phyloP scores from a whole-genome alignment of 345 rosid species.

The Brassica napus region DNA sequence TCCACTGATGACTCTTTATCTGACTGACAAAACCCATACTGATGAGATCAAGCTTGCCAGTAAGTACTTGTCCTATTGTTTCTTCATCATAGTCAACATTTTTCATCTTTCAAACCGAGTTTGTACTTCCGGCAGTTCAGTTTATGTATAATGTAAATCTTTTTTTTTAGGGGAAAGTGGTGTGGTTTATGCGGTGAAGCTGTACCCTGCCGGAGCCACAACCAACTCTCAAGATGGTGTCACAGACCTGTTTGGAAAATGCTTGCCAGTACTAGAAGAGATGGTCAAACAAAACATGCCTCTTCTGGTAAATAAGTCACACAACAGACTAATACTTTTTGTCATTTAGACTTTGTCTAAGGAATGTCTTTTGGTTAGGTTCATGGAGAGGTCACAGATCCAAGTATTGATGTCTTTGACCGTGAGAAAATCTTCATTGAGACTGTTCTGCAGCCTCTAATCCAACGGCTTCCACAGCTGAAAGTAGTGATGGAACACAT shows the following conservation, averaged over 20 bases:
- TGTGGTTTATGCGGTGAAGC: conserved; percentile 83
- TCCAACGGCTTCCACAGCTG: conserved; percentile 67
- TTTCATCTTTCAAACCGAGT: background rate
- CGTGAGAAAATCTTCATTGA: conserved; percentile 88
- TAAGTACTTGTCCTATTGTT: conserved; percentile 36
- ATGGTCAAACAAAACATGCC: conserved; percentile 87
- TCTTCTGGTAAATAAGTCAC: conserved; percentile 56
- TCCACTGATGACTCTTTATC: conserved; percentile 96
- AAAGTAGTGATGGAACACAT: conserved; percentile 95
- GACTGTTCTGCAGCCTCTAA: conserved; percentile 70
- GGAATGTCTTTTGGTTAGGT: conserved; percentile 51
- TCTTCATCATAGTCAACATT: background rate
- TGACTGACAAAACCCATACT: conserved; percentile 83
- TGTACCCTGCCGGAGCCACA: conserved; percentile 97
- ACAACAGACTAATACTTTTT: background rate
- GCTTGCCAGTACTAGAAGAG: conserved; percentile 87
- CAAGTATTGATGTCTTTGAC: conserved; percentile 77
- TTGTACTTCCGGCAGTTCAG: background rate
- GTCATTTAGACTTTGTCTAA: background rate
- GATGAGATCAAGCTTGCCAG: conserved; percentile 91
- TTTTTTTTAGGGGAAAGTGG: conserved; percentile 66
- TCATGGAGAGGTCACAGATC: conserved; percentile 97
- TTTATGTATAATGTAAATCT: background rate
- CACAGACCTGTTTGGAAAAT: conserved; percentile 84
- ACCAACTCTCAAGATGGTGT: conserved; percentile 99